Percentiles rank a stretch among this genome's conserved stretches.
These are phyloP conservation scores for Penicillium silybi DNA, from an alignment of 495 filamentous ascomycete species.

Conservation along the genomic window DNA sequence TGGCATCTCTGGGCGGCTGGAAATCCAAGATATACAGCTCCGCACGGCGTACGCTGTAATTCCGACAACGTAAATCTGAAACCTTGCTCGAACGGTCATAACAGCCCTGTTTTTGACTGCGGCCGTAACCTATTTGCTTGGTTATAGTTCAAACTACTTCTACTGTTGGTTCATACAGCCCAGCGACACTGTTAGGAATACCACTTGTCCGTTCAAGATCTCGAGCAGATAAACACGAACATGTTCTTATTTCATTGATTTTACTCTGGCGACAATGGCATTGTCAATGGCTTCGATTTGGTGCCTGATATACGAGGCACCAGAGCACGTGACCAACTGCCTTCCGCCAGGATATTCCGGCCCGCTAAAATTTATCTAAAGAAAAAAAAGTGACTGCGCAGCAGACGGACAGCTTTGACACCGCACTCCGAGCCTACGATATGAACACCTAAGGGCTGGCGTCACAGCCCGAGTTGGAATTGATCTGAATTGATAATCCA, in stretches of 20 bases:
- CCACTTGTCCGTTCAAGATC: no score
- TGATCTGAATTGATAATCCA: slow-evolving; percentile 17
- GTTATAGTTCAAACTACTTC: not conserved
- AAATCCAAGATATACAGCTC: not conserved
- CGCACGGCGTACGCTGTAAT: not conserved
- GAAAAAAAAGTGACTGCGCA: slow-evolving; percentile 27
- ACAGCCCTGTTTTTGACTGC: not conserved
- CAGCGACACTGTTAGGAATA: not conserved
- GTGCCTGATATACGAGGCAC: slow-evolving; percentile 11
- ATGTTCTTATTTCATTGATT: not conserved
- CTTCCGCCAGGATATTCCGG: slow-evolving; percentile 25
- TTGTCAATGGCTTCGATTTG: not conserved
- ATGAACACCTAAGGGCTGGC: slow-evolving; percentile 37
- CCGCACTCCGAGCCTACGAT: slow-evolving; percentile 15
- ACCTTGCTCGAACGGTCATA: not conserved
- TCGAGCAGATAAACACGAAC: no score
- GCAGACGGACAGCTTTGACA: slow-evolving; percentile 21
- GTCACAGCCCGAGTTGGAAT: slow-evolving; percentile 23
- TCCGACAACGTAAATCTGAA: not conserved
- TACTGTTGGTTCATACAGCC: not conserved
- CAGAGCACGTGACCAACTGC: slow-evolving; percentile 16
- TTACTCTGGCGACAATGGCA: not conserved
- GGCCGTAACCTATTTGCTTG: not conserved
- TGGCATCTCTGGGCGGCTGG: not conserved
- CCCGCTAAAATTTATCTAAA: slow-evolving; percentile 35